Evolutionary conservation across 1,139 yeast species (phyloP).

Genomic region (Eremothecium gossypii): DNA sequence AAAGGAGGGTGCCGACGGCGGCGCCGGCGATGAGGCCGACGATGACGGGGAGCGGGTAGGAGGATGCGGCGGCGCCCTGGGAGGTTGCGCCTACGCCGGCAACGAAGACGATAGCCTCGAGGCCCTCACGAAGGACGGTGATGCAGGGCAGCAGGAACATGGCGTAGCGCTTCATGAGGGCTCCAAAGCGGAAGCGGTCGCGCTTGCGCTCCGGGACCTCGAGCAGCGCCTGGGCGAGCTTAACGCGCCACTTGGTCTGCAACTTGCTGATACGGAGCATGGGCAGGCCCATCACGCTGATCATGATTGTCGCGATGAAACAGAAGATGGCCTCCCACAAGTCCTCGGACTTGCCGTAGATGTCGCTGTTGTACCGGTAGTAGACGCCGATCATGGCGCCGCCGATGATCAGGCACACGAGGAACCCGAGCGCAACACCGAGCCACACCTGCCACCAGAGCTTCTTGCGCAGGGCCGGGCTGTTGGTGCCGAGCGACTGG

Average conservation of each 20-base stretch:
- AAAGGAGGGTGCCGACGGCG: conserved; percentile 55
- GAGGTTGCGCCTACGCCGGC: conserved; percentile 76
- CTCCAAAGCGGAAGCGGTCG: conserved; percentile 32
- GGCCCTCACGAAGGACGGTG: conserved; percentile 81
- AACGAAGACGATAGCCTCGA: conserved; percentile 84
- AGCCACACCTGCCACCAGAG: conserved; percentile 71
- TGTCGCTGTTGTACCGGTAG: conserved; percentile 67
- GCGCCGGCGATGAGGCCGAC: conserved; percentile 70
- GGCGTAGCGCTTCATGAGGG: conserved; percentile 50
- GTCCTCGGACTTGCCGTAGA: conserved; percentile 77
- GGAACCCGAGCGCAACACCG: conserved; percentile 66
- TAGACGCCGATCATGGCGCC: conserved; percentile 65
- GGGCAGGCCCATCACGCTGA: conserved; percentile 84
- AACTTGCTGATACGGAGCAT: conserved; percentile 74
- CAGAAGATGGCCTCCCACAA: conserved; percentile 90
- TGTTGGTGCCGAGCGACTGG: conserved; percentile 38
- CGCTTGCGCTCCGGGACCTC: conserved; percentile 33
- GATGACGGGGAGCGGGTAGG: conserved; percentile 79
- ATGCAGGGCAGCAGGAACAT: conserved; percentile 72
- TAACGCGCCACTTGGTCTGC: conserved; percentile 81
- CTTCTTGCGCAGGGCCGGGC: conserved; percentile 29
- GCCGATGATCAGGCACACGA: conserved; percentile 70
- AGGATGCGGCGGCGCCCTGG: conserved; percentile 42
- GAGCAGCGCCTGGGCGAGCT: conserved; percentile 45
- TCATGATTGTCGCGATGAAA: conserved; percentile 67